A percentile compares a stretch with the other conserved stretches of the same genome.
phyloP scores from a whole-genome alignment of 2,329 filamentous ascomycete genomes.

The Dactylellina sp. region DNA sequence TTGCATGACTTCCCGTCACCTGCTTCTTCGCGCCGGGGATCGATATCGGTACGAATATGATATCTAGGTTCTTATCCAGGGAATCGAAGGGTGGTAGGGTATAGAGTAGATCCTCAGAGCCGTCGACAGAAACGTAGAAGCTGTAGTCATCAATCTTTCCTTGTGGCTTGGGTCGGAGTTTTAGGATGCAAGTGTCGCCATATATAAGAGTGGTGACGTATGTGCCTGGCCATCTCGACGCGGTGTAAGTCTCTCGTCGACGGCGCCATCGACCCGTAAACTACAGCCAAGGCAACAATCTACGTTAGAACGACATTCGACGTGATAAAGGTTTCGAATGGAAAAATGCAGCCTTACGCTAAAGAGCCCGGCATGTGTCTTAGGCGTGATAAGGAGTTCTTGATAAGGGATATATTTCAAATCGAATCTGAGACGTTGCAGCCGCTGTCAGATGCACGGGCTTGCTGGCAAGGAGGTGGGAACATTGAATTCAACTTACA shows the following conservation, averaged over 20 bases:
- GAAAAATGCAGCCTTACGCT: slow-evolving; percentile 50
- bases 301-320: background rate
- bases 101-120: slow-evolving; percentile 59
- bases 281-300: slow-evolving; percentile 23
- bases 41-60: slow-evolving; percentile 55
- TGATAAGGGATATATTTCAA: slow-evolving; percentile 59
- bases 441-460: slow-evolving; percentile 16
- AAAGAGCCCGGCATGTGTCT: slow-evolving; percentile 59
- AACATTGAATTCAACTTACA: slow-evolving; percentile 30
- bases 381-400: slow-evolving; percentile 58
- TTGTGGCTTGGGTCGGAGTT: slow-evolving; percentile 58
- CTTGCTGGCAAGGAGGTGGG: background rate
- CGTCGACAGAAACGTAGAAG: slow-evolving; percentile 60
- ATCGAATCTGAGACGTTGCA: slow-evolving; percentile 55
- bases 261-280: slow-evolving; percentile 60
- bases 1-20: slow-evolving; percentile 11
- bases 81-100: slow-evolving; percentile 57
- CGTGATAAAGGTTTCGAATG: background rate
- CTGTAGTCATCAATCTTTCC: slow-evolving; percentile 58
- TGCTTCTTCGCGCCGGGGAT: slow-evolving; percentile 31
- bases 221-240: slow-evolving; percentile 59
- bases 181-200: slow-evolving; percentile 58
- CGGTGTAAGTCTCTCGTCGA: slow-evolving; percentile 58
- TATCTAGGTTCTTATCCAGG: slow-evolving; percentile 32
- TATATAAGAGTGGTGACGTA: slow-evolving; percentile 59